phyloP scores from a whole-genome alignment of 148 eudicot species.

The Cornus controversa region DNA sequence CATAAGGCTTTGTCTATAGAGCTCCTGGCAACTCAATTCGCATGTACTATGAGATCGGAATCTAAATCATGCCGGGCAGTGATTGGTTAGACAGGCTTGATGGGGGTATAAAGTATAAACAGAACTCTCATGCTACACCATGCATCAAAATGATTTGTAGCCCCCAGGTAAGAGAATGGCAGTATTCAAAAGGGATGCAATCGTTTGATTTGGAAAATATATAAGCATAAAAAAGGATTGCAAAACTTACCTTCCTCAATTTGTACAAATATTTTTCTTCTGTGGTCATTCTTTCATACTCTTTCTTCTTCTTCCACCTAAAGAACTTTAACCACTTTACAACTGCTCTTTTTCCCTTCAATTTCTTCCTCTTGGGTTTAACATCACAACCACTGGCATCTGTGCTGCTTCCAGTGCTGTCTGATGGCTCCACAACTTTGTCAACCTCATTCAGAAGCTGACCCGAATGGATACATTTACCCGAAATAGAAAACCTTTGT shows the following conservation, averaged over 20 bases:
- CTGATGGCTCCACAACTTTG: constrained; percentile 28
- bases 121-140: not conserved
- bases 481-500: constrained; percentile 17
- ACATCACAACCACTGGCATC: constrained; percentile 32
- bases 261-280: constrained; percentile 80
- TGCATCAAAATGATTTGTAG: constrained; percentile 2
- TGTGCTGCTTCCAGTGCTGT: constrained; percentile 30
- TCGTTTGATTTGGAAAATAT: not conserved
- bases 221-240: not conserved
- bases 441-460: constrained; percentile 32
- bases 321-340: constrained; percentile 92
- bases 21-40: not conserved
- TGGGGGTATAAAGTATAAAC: not conserved
- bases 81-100: not conserved
- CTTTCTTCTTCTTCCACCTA: constrained; percentile 87
- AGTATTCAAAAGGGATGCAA: not conserved
- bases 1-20: not conserved
- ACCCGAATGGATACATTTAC: constrained; percentile 46
- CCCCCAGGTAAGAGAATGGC: not conserved
- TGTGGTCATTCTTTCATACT: constrained; percentile 70
- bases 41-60: not conserved
- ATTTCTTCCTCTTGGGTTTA: constrained; percentile 70
- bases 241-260: constrained; percentile 60
- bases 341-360: constrained; percentile 91
- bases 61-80: not conserved